Evolutionary conservation across 2,329 filamentous ascomycete species (phyloP), one percentile per base, ranked within the genome.

Genomic region (Fusarium sp.): DNA sequence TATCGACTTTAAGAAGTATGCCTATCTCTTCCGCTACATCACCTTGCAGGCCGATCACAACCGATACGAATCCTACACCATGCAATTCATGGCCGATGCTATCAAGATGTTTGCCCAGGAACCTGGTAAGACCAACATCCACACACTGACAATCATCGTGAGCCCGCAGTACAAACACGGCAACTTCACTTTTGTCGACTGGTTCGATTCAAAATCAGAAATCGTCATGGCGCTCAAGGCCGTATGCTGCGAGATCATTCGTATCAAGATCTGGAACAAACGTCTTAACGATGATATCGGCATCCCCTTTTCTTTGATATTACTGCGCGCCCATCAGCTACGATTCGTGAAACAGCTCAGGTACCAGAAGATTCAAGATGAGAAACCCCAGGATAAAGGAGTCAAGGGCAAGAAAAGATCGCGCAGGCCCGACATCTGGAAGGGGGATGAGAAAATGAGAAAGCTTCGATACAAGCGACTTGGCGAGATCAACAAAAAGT

Each of bases 131-230:
- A 58, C 72, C 20, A 76, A 76, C 48, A 74, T 87, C 5, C 77
- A 82, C 59, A 84, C 79, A 2, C 71, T 87, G 25, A 81, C 78
- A 5, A 75, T 87, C 48, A 78, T 83, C 34, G 70, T 86, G 48
- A 76, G 77, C 18, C 81, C 81, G 3, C 64, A 48, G 18, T 68
- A 56, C 5, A 25, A 25, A 11, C 40, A 24, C 4, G 61, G 58
- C 24, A 59, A 46, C 12, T 77, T 81, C 37, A 81, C 80, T 4
- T 80, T 82, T 54, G 69, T 78, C 54, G 61, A 79, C 59, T 81
- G 83, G 67, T 80, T 84, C 65, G 30, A 65, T 6, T 30, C 59
- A 10, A 45, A 58, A 0, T 77, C 78, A 3, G 66, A 59, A 18
- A 76, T 83, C 14, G 65, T 78, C 16, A 20, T 67, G 2, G 77